Base-by-base conservation (phyloP, 495 filamentous ascomycete species). In the Podospora fimiseda region DNA sequence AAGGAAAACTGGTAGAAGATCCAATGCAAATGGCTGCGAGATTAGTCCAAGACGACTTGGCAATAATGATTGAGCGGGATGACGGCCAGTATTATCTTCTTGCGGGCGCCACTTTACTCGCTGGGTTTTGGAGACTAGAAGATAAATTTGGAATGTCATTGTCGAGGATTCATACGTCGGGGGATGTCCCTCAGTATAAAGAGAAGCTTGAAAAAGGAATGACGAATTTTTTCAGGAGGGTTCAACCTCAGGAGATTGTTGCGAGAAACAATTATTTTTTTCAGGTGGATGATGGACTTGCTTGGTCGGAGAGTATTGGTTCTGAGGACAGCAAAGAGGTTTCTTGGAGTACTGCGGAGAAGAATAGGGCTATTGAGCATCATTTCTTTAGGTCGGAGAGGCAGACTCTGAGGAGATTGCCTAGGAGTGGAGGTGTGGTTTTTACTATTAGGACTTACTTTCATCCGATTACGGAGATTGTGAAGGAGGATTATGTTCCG, bases 121-220 rank as follows among this genome's bases (percentile, higher is more conserved):
- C 89, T 0, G 90, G 89, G 0, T 96, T 95, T 73, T 95, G 89
- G 90, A 81, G 88, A 7, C 78, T 95, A 5, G 73, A 78, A 47
- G 88, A 95, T 61, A 94, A 96, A 70, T 84, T 87, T 65, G 86
- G 86, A 7, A 93, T 96, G 90, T 74, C 77, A 19, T 69, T 95
- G 3, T 82, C 80, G 2, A 86, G 93, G 57, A 93, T 96, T 64
- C 90, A 96, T 63, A 89, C 86, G 44, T 82, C 79, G 1, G 90
- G 88, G 18, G 76, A 86, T 56, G 90, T 96, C 8, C 90, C 90
- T 1, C 81, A 84, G 41, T 95, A 75, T 72, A 77, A 76, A 45
- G 76, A 84, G 66, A 90, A 90, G 61, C 68, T 95, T 14, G 84
- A 92, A 65, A 87, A 84, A 61, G 90, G 87, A 1, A 91, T 90